Base-by-base conservation (phyloP, 768 basidiomycete species). In the Steccherinum ochraceum region DNA sequence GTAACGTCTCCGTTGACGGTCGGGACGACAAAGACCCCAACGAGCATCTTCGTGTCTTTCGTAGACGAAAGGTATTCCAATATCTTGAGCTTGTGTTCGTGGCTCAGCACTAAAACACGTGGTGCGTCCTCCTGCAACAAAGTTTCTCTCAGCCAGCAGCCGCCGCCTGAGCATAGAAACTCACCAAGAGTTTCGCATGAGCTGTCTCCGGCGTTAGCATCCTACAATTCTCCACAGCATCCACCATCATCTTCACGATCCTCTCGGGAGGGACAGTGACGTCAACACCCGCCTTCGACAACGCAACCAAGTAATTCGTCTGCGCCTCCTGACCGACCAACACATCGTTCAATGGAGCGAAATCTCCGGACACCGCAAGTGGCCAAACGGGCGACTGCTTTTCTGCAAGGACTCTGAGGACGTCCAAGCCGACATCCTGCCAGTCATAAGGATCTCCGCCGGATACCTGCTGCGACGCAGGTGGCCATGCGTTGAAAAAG, bases 401-500 rank as follows among this genome's bases (percentile, higher is more conserved):
- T 11, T 40, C 40, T n/a, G 23, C 12, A 12, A 40, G 13, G 20
- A 42, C 21, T 13, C 26, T 1, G 12, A 30, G 19, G 4, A 42
- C 12, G 21, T 39, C 27, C 12, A 45, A 13, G 16, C 19, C 40
- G 10, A 46, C 45, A 46, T 46, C 23, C 11, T 46, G 12, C 45
- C 45, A 46, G 24, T 46, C 12, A 23, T 21, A 16, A 26, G 45
- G 21, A 23, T 46, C 45, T 12, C 45, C 45, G 16, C 45, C 41
- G 21, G 41, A 43, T 5, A 18, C 16, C 7, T 43, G n/a, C 13
- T 20, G 19, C 45, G 50, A 30, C 12, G 23, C 7, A n/a, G 67
- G 66, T 0, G 77, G 75, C 74, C 76, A 76, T 0, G 66, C 64
- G 7, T 55, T 53, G 54, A 71, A 77, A 35, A 7, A 35, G n/a